Percentiles rank a stretch among this genome's conserved stretches.
phyloP scores from a whole-genome alignment of 148 eudicot species.

The Chenopodium album region DNA sequence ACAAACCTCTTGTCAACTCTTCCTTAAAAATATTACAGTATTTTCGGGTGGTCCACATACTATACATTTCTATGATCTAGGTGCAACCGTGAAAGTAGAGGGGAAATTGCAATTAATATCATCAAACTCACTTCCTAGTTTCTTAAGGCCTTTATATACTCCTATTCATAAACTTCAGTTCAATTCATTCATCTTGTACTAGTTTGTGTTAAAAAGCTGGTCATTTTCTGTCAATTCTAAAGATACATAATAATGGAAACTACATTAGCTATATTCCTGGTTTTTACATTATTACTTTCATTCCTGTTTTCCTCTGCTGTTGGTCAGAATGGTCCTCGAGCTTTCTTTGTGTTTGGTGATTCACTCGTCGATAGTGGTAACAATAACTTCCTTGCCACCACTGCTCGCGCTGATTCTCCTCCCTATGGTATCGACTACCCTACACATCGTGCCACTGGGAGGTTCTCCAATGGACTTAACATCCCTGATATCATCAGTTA shows the following conservation, averaged over 20 bases:
- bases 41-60: slow-evolving; percentile 23
- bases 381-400: slow-evolving; percentile 64
- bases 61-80: background rate
- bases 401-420: slow-evolving; percentile 67
- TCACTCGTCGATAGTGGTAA: slow-evolving; percentile 71
- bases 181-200: background rate
- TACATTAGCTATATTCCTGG: slow-evolving; percentile 14
- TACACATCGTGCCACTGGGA: slow-evolving; percentile 53
- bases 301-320: background rate
- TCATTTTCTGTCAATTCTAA: background rate
- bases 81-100: slow-evolving; percentile 16
- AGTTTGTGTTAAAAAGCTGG: background rate
- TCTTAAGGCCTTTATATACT: slow-evolving; percentile 17
- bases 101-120: slow-evolving; percentile 24
- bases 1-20: background rate
- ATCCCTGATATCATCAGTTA: slow-evolving; percentile 75
- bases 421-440: slow-evolving; percentile 79
- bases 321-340: slow-evolving; percentile 33
- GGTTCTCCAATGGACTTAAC: slow-evolving; percentile 69
- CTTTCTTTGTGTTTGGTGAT: slow-evolving; percentile 72
- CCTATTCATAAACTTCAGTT: slow-evolving; percentile 7
- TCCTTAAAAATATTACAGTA: slow-evolving; percentile 12
- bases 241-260: slow-evolving; percentile 6
- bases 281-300: slow-evolving; percentile 5
- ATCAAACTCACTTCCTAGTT: background rate